phyloP scores from a whole-genome alignment of 768 basidiomycete species.

The Pholiota conissans region DNA sequence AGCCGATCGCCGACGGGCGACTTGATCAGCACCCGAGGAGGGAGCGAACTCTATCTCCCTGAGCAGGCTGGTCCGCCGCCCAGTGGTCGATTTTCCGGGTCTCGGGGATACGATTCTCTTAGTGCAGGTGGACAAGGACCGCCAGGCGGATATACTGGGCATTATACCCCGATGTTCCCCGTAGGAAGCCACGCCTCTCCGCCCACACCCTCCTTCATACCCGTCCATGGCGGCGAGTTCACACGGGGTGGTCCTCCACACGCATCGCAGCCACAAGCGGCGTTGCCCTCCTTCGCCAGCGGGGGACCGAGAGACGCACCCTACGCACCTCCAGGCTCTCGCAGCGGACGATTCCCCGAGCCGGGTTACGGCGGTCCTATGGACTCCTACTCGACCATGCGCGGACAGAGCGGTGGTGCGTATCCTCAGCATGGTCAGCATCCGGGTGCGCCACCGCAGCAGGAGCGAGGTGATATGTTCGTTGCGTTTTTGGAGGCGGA shows the following conservation, averaged over 20 bases:
- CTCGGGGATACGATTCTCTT: not conserved
- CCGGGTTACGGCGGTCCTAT: too few relatives aligned
- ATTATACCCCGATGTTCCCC: conserved; percentile 18
- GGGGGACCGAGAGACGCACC: not conserved
- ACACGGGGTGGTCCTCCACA: too few relatives aligned
- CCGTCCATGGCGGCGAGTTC: not conserved
- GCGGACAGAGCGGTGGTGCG: too few relatives aligned
- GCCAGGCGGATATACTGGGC: conserved; percentile 1
- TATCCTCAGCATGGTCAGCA: too few relatives aligned
- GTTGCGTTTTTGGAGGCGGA: conserved; percentile 32
- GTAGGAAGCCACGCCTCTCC: conserved; percentile 6
- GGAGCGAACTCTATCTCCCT: conserved; percentile 13
- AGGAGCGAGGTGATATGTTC: conserved; percentile 20
- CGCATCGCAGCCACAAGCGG: not conserved
- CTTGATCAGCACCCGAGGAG: conserved; percentile 5
- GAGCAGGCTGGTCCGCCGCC: not conserved
- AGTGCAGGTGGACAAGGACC: not conserved
- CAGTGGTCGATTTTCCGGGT: not conserved
- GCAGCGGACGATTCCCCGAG: not conserved
- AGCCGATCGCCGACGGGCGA: conserved; percentile 13
- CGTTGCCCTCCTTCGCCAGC: not conserved
- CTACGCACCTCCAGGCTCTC: not conserved
- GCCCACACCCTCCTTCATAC: conserved; percentile 16
- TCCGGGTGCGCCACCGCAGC: not conserved
- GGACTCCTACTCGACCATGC: too few relatives aligned